These are phyloP conservation scores for Glutinoglossum americanum DNA, from an alignment of 495 filamentous ascomycete genomes.

Conservation along the genomic window DNA sequence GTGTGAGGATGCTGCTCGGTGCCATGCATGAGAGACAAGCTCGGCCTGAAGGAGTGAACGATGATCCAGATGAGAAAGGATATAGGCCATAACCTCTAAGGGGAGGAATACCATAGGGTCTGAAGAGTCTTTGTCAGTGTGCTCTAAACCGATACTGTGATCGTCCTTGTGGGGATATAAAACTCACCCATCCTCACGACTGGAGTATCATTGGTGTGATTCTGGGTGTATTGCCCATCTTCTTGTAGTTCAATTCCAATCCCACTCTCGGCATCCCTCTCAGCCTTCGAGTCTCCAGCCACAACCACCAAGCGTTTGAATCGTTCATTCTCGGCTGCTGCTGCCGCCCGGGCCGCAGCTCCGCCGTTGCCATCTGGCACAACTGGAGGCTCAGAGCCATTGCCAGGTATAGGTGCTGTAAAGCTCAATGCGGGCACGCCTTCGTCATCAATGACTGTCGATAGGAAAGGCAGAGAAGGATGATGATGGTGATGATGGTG, in stretches of 20 bases:
- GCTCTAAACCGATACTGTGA: not conserved
- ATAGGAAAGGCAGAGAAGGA: not conserved
- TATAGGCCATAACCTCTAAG: slow-evolving; percentile 45
- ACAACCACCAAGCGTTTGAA: slow-evolving; percentile 16
- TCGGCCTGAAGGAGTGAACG: slow-evolving; percentile 36
- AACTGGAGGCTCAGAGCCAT: slow-evolving; percentile 1
- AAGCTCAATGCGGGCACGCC: not conserved
- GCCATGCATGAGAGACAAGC: slow-evolving; percentile 43
- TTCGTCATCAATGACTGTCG: not conserved
- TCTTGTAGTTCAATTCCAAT: slow-evolving; percentile 52
- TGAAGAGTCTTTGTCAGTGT: slow-evolving; percentile 11
- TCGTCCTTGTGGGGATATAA: not conserved
- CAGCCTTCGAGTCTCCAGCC: slow-evolving; percentile 12
- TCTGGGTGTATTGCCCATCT: slow-evolving; percentile 14
- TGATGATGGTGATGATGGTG: not conserved
- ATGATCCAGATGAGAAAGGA: slow-evolving; percentile 52
- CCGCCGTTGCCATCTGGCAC: slow-evolving; percentile 21
- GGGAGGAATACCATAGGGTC: slow-evolving; percentile 53
- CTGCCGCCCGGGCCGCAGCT: slow-evolving; percentile 48
- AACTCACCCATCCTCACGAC: slow-evolving; percentile 21
- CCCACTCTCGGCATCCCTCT: slow-evolving; percentile 51
- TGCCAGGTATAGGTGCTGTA: not conserved
- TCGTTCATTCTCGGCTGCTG: slow-evolving; percentile 43
- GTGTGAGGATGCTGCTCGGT: slow-evolving; percentile 32
- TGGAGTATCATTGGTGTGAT: slow-evolving; percentile 21